Base-by-base conservation (phyloP, 2,329 filamentous ascomycete genomes). In the Exserohilum turcica region DNA sequence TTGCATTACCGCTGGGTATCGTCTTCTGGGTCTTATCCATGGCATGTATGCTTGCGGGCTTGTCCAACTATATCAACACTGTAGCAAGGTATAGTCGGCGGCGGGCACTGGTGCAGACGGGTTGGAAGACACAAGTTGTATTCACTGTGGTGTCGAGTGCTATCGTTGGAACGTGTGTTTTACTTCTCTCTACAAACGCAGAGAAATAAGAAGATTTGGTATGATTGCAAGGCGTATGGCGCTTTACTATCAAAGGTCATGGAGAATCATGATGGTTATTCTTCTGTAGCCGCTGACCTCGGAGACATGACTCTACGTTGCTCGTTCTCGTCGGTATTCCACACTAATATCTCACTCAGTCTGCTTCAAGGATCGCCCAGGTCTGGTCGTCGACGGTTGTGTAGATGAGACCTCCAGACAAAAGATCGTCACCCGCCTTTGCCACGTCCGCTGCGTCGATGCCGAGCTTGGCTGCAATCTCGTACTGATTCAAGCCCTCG, bases 361-460 rank as follows among this genome's bases (percentile, higher is more conserved):
- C 67, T 31, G 64, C 84, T 54, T 95, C 90, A 56, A 97, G 79
- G 59, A 96, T 80, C 37, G 91, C 91, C 88, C 90, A 97, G 0
- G 93, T 97, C 75, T 90, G 84, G 68, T 97, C 93, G 76, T 97
- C 92, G 51, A 96, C 83, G 8, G 95, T 99, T 24, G 91, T 91
- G 77, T 91, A 99, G 60, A 96, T 90, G 64, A 91, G 71, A 27
- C 92, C 91, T 49, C 84, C 77, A 2, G 80, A 80, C 37, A 91
- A 75, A 68, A 99, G 76, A 76, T 97, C 92, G 65, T 96, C 91
- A 8, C 89, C 86, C n/a, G 86, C 92, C 46, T 82, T 84, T 63
- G 87, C 78, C 12, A 94, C 89, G 39, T 95, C 90, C 21, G 81
- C 80, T 27, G 86, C 76, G 7, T 87, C 81, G 76, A 97, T 76